Evolutionary conservation across 768 basidiomycete species (phyloP).

Genomic region (Vararia minispora): DNA sequence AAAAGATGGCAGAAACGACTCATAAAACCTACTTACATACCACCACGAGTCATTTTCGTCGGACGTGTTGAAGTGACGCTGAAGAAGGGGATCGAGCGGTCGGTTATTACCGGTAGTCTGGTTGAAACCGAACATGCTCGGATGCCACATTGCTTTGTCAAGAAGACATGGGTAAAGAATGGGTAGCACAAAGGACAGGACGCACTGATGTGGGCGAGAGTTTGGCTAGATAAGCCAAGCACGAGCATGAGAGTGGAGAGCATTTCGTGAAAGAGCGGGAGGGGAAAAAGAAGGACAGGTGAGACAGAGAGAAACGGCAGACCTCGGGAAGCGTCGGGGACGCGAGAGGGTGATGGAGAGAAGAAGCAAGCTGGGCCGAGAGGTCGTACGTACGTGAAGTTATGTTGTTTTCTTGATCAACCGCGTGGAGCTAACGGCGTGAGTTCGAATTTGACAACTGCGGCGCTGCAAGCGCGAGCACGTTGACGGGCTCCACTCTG

Average conservation of each 20-base stretch:
- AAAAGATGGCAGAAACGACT: background rate
- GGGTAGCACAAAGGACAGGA: no score
- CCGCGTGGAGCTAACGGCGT: no score
- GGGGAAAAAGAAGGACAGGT: background rate
- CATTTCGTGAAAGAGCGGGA: background rate
- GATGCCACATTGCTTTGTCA: conserved; percentile 24
- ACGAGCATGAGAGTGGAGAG: no score
- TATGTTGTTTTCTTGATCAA: no score
- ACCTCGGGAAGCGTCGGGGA: background rate
- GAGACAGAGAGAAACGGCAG: background rate
- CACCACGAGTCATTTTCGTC: conserved; percentile 30
- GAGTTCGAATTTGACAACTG: no score
- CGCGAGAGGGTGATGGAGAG: background rate
- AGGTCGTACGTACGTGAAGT: no score
- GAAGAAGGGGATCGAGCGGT: conserved; percentile 24
- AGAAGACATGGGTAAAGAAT: no score
- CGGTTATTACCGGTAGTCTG: conserved; percentile 24
- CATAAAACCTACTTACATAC: conserved; percentile 19
- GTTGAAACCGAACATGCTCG: conserved; percentile 30
- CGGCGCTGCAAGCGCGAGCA: no score
- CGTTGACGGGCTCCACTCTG: no score
- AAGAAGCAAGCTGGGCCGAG: no score
- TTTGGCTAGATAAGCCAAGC: no score
- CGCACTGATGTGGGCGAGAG: no score
- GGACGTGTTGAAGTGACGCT: conserved; percentile 16